These are phyloP conservation scores for Colletotrichum phormii DNA, from an alignment of 2,329 filamentous ascomycete species.

Conservation along the genomic window DNA sequence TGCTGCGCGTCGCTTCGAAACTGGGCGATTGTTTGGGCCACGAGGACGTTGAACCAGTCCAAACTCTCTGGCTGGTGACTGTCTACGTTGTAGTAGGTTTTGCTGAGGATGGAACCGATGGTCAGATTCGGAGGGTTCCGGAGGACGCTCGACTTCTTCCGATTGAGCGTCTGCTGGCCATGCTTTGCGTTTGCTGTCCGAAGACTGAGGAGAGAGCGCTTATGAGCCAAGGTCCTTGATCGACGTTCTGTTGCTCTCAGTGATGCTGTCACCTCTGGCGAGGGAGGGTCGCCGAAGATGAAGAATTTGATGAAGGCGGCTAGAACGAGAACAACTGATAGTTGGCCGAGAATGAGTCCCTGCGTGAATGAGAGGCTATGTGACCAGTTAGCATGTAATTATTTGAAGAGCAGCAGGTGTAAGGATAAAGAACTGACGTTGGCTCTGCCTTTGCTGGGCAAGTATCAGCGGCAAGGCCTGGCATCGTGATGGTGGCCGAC, in stretches of 20 bases:
- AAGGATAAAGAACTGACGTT: conserved; percentile 21
- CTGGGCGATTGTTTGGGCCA: conserved; percentile 96
- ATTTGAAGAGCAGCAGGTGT: not conserved
- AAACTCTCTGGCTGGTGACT: conserved; percentile 96
- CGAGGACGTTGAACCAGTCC: conserved; percentile 98
- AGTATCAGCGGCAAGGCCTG: conserved; percentile 40
- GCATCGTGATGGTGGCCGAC: conserved; percentile 11
- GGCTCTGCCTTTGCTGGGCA: conserved; percentile 47
- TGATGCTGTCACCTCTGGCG: conserved; percentile 82
- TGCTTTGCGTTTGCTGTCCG: conserved; percentile 57
- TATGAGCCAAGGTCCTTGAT: conserved; percentile 80
- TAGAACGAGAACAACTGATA: conserved; percentile 90
- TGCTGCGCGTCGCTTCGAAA: conserved; percentile 92
- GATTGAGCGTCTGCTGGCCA: conserved; percentile 61
- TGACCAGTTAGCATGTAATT: not conserved
- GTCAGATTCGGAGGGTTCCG: conserved; percentile 81
- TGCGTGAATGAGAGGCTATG: conserved; percentile 88
- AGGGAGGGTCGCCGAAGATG: conserved; percentile 95
- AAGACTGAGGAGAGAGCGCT: conserved; percentile 76
- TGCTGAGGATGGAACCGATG: conserved; percentile 92
- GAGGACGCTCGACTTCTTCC: conserved; percentile 78
- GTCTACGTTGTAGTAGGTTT: conserved; percentile 97
- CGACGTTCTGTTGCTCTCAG: conserved; percentile 80
- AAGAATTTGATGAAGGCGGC: conserved; percentile 99
- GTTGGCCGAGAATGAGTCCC: conserved; percentile 90